Evolutionary conservation across 768 basidiomycete species (phyloP), one percentile per base, ranked within the genome.

Genomic region (Lactarius sp.): DNA sequence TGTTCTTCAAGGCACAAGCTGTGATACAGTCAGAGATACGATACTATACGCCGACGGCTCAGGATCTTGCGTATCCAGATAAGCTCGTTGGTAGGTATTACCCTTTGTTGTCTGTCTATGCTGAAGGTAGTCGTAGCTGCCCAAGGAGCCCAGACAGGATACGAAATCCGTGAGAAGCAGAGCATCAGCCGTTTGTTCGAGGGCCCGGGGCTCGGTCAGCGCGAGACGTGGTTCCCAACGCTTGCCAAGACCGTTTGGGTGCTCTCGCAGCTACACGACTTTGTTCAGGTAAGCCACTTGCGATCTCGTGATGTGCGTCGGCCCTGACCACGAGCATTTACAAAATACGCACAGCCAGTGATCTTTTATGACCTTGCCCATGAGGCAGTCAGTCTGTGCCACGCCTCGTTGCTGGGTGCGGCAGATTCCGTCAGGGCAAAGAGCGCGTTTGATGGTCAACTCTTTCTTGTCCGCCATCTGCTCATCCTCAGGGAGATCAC

Each of bases 311-410:
- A 16, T 22, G 27, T 9, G n/a, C 9, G 41, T 47, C 22, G 61
- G 8, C 47, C 20, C 22, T 37, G 50, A 41, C n/a, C 42, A 8
- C 50, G 52, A 42, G 39, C 44, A 44, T 46, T 39, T 37, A 18
- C 50, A 42, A 57, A 41, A 5, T 22, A 27, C 20, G 20, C 44
- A 61, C 60, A 98, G 94, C 87, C 90, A 20, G 88, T 86, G 1
- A 95, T 98, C 62, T 99, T 97, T 62, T 90, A 94, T 69, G 97
- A 99, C 73, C 90, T 98, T 46, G 94, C 96, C 0, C 92, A 94
- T 75, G 95, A 98, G 75, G 92, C 95, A 0, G 81, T 97, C 37
- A 79, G 82, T 13, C 77, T 93, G 4, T 96, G 94, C 73, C 84
- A 87, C 41, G 81, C 87, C 62, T 96, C 95, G 0, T 81, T 98